Conservation (phyloP, 129 eudicot species). For the Sambucus nigra region DNA sequence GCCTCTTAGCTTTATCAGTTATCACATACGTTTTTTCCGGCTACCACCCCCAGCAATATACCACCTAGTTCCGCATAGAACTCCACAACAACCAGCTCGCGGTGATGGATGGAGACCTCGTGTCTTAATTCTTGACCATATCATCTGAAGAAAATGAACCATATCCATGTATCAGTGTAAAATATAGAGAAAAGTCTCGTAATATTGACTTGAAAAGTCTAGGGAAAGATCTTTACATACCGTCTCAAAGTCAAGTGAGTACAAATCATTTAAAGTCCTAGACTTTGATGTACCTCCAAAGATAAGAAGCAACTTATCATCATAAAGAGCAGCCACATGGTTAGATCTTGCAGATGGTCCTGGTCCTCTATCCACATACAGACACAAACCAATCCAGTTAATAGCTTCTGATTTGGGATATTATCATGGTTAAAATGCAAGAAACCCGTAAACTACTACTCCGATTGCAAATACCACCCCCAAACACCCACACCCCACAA, state of each 20-base stretch:
- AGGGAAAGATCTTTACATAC: constrained; percentile 26
- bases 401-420: not conserved
- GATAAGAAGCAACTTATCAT: constrained; percentile 74
- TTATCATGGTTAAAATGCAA: too few relatives aligned
- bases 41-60: constrained; percentile 96
- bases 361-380: constrained; percentile 46
- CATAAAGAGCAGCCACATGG: constrained; percentile 89
- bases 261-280: constrained; percentile 79
- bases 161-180: constrained; percentile 5
- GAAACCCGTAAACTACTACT: too few relatives aligned
- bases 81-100: constrained; percentile 97
- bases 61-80: constrained; percentile 88
- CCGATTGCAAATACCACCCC: too few relatives aligned
- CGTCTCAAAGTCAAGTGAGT: constrained; percentile 91
- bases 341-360: constrained; percentile 92
- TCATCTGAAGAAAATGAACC: constrained; percentile 45
- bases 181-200: not conserved
- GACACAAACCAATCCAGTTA: constrained; percentile 6
- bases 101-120: constrained; percentile 91
- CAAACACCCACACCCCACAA: too few relatives aligned
- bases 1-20: too few relatives aligned
- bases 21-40: constrained; percentile 70
- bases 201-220: not conserved
- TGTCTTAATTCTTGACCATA: constrained; percentile 85
- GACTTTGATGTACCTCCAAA: constrained; percentile 95